Evolutionary conservation across 2,329 filamentous ascomycete species (phyloP).

Genomic region (Microcyclospora pomicola): DNA sequence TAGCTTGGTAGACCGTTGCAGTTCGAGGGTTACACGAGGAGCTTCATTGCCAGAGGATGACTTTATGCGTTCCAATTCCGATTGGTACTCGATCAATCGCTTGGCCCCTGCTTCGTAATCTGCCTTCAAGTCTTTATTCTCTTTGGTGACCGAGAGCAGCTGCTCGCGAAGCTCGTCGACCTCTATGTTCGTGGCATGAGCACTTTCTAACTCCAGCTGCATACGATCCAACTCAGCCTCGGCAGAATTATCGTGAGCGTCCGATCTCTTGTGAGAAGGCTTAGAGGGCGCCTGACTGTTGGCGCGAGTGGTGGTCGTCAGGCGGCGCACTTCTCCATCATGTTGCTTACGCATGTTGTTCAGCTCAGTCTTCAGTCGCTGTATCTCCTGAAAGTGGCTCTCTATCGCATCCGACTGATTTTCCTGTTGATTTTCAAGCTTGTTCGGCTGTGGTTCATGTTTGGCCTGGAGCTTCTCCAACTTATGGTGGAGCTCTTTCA

Average conservation of each 20-base stretch:
- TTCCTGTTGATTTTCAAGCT: too few relatives aligned
- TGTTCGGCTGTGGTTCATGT: slow-evolving; percentile 1
- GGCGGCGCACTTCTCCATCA: too few relatives aligned
- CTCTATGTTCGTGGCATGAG: slow-evolving; percentile 7
- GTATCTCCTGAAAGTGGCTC: slow-evolving; percentile 4
- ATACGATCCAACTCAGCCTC: slow-evolving; percentile 10
- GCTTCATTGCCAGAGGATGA: slow-evolving; percentile 9
- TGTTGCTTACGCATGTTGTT: background rate
- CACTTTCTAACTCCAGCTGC: too few relatives aligned
- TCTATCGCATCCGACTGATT: too few relatives aligned
- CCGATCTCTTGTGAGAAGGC: too few relatives aligned
- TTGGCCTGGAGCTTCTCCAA: slow-evolving; percentile 8
- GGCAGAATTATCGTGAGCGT: slow-evolving; percentile 3
- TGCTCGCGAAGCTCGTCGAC: slow-evolving; percentile 6
- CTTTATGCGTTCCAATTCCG: slow-evolving; percentile 8
- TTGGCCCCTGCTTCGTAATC: slow-evolving; percentile 3
- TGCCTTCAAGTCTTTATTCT: background rate
- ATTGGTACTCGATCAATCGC: slow-evolving; percentile 4
- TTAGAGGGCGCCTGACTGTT: too few relatives aligned
- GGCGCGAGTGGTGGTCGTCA: too few relatives aligned
- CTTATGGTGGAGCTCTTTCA: slow-evolving; percentile 10
- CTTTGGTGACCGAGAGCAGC: slow-evolving; percentile 2
- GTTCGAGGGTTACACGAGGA: slow-evolving; percentile 7
- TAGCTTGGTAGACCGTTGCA: slow-evolving; percentile 10
- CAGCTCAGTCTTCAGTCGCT: slow-evolving; percentile 10